Conservation (phyloP, 371 early-diverging fungal species). For the Haplosporangium sp. region DNA sequence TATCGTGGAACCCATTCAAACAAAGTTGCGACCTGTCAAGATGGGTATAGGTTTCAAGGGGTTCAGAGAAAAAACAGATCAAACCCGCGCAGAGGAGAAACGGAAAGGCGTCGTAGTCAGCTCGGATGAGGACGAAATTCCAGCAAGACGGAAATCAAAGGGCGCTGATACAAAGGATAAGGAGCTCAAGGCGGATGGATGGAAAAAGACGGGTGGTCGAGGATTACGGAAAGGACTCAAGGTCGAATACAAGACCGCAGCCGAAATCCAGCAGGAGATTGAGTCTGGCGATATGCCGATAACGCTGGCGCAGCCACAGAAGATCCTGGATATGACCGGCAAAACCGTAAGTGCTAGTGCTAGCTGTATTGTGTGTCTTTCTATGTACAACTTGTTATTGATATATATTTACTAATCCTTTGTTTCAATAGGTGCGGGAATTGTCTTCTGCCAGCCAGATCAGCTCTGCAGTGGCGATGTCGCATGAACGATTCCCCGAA, state of each 20-base stretch:
- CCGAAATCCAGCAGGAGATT: constrained; percentile 74
- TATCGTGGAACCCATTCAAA: constrained; percentile 90
- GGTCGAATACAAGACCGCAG: constrained; percentile 78
- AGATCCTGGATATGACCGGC: constrained; percentile 88
- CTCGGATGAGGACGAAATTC: constrained; percentile 38
- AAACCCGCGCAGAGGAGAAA: constrained; percentile 63
- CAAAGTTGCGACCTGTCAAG: constrained; percentile 80
- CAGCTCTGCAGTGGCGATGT: constrained; percentile 57
- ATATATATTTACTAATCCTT: background rate
- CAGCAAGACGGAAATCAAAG: constrained; percentile 10
- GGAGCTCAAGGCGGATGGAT: constrained; percentile 32
- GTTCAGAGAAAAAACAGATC: constrained; percentile 75
- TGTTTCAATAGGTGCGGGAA: constrained; percentile 61
- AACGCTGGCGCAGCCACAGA: constrained; percentile 59
- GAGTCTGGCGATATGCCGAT: constrained; percentile 50
- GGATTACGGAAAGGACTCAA: constrained; percentile 59
- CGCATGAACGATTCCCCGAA: constrained; percentile 73
- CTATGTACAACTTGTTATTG: background rate
- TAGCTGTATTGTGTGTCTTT: background rate
- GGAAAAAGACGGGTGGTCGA: constrained; percentile 41
- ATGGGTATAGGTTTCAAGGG: constrained; percentile 86
- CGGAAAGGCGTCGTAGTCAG: constrained; percentile 26
- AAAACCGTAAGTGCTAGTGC: constrained; percentile 54
- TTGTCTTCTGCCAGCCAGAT: constrained; percentile 63
- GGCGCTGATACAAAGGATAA: constrained; percentile 10